A percentile compares a stretch with the other conserved stretches of the same genome.
Conservation (phyloP, 768 basidiomycete genomes). For the Podaxis rugospora region DNA sequence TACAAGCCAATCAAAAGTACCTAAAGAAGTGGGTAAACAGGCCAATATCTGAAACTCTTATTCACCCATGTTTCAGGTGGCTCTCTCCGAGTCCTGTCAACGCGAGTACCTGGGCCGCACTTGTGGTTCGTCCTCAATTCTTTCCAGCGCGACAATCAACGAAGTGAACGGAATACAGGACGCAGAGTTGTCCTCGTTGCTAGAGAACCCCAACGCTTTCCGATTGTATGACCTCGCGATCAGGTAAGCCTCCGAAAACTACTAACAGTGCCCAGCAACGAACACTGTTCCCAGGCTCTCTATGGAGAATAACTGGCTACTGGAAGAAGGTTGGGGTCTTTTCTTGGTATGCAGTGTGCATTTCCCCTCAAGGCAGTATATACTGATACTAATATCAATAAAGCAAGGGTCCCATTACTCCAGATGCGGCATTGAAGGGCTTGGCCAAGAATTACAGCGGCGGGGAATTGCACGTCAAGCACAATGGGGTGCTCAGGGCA, state of each 20-base stretch:
- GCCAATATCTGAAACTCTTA: not conserved
- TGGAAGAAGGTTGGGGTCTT: constrained; percentile 69
- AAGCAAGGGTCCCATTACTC: constrained; percentile 73
- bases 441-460: constrained; percentile 64
- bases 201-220: constrained; percentile 53
- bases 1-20: constrained; percentile 56
- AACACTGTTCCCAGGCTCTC: constrained; percentile 39
- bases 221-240: constrained; percentile 68
- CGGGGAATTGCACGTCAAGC: constrained; percentile 61
- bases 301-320: constrained; percentile 62
- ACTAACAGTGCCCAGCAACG: not conserved
- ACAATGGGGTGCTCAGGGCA: constrained; percentile 72
- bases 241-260: constrained; percentile 36
- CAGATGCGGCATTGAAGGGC: constrained; percentile 56
- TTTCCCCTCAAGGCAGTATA: not conserved
- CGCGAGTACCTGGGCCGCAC: constrained; percentile 60
- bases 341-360: constrained; percentile 42
- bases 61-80: constrained; percentile 43
- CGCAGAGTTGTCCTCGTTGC: constrained; percentile 62
- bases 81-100: constrained; percentile 67
- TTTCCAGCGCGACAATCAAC: not conserved
- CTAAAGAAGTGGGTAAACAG: constrained; percentile 42
- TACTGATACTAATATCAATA: constrained; percentile 7
- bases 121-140: constrained; percentile 43
- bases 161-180: constrained; percentile 35